phyloP scores from a whole-genome alignment of 78 protist genomes.

The Cavenderia fasciculata region DNA sequence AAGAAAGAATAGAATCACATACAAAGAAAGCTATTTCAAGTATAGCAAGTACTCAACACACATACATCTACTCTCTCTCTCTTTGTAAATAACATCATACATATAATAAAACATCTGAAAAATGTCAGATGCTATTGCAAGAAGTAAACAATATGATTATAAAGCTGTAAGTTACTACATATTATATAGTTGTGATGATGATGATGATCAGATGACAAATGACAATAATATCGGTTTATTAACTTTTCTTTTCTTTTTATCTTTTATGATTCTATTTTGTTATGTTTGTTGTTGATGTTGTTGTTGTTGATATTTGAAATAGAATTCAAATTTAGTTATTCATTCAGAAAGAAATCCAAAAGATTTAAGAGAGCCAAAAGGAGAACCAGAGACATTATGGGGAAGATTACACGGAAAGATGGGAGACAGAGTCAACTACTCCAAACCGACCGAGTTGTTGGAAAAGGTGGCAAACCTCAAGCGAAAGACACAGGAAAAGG shows the following conservation, averaged over 20 bases:
- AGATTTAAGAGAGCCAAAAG: conserved; percentile 82
- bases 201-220: background rate
- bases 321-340: conserved; percentile 80
- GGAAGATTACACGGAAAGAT: conserved; percentile 52
- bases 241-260: background rate
- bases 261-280: background rate
- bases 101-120: no score
- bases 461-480: conserved; percentile 25
- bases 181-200: background rate
- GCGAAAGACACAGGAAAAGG: conserved; percentile 21
- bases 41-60: no score
- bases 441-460: conserved; percentile 31
- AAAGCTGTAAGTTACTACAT: conserved; percentile 52
- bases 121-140: conserved; percentile 73
- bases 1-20: no score
- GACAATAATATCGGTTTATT: background rate
- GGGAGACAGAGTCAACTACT: conserved; percentile 76
- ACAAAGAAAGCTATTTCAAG: no score
- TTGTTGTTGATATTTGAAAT: background rate
- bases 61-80: no score
- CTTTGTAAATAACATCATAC: no score
- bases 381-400: conserved; percentile 88
- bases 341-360: conserved; percentile 56
- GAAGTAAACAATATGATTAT: conserved; percentile 73
- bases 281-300: background rate